These are phyloP conservation scores for Ajuga reptans DNA, from an alignment of 305 asterid species.

Conservation along the genomic window DNA sequence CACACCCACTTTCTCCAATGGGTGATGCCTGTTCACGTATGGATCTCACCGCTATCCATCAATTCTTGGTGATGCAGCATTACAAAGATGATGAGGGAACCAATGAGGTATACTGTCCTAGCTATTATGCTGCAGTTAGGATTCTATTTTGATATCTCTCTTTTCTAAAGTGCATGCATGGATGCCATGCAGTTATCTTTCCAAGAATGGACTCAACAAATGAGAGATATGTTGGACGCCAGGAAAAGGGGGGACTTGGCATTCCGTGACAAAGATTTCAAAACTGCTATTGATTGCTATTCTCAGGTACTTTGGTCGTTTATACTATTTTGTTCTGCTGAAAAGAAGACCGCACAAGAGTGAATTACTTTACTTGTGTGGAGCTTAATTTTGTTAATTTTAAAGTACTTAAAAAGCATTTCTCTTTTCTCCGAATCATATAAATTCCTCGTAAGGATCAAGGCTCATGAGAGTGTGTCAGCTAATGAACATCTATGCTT, in stretches of 20 bases:
- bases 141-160: constrained; percentile 6
- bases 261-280: constrained; percentile 91
- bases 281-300: constrained; percentile 80
- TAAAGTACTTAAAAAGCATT: neutral
- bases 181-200: constrained; percentile 58
- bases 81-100: constrained; percentile 90
- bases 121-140: constrained; percentile 14
- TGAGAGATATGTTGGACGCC: constrained; percentile 98
- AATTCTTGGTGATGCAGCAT: constrained; percentile 76
- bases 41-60: constrained; percentile 98
- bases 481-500: neutral
- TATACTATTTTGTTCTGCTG: neutral
- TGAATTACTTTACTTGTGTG: neutral
- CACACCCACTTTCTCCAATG: constrained; percentile 89
- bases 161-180: constrained; percentile 14
- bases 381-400: neutral
- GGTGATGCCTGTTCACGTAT: constrained; percentile 95
- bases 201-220: constrained; percentile 99
- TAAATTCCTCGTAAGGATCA: neutral
- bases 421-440: neutral
- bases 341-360: neutral
- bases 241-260: constrained; percentile 97
- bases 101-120: constrained; percentile 58
- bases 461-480: neutral
- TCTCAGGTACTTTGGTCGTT: constrained; percentile 55